Conservation (phyloP, 2,329 filamentous ascomycete genomes). For the Huntiella decipiens region DNA sequence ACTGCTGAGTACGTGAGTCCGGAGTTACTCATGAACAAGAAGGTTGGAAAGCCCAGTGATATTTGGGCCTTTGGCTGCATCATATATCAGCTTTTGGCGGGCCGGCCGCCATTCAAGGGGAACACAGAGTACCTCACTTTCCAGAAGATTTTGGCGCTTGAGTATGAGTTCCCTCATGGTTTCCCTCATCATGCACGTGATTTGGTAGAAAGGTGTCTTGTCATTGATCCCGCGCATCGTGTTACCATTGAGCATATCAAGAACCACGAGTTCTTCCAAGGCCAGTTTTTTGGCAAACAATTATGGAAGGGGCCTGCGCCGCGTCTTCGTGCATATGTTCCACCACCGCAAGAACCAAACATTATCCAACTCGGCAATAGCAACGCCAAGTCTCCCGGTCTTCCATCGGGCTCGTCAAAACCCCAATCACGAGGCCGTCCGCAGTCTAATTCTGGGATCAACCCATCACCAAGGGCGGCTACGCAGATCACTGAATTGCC, state of each 20-base stretch:
- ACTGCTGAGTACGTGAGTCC: slow-evolving; percentile 97
- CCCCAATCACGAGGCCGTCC: slow-evolving; percentile 2
- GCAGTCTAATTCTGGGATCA: not conserved
- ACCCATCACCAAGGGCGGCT: not conserved
- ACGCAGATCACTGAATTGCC: slow-evolving; percentile 71
- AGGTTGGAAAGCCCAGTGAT: slow-evolving; percentile 92
- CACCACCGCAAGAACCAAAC: slow-evolving; percentile 53
- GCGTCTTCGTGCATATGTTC: slow-evolving; percentile 63
- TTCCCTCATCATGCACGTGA: slow-evolving; percentile 78
- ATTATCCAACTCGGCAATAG: slow-evolving; percentile 42
- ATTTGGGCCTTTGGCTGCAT: slow-evolving; percentile 98
- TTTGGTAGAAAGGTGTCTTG: slow-evolving; percentile 73
- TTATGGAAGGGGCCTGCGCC: slow-evolving; percentile 86
- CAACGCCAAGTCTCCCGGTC: not conserved
- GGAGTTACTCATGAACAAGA: slow-evolving; percentile 90
- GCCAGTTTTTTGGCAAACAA: slow-evolving; percentile 61
- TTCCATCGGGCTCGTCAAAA: not conserved
- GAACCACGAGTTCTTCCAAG: slow-evolving; percentile 87
- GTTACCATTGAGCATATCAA: slow-evolving; percentile 92
- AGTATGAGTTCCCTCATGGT: slow-evolving; percentile 80
- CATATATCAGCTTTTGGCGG: slow-evolving; percentile 85
- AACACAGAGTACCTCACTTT: slow-evolving; percentile 93
- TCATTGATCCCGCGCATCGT: slow-evolving; percentile 67
- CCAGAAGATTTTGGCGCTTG: slow-evolving; percentile 87
- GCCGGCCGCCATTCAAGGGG: slow-evolving; percentile 91